phyloP scores from a whole-genome alignment of 2,329 filamentous ascomycete species.

The Beauveria bassiana region DNA sequence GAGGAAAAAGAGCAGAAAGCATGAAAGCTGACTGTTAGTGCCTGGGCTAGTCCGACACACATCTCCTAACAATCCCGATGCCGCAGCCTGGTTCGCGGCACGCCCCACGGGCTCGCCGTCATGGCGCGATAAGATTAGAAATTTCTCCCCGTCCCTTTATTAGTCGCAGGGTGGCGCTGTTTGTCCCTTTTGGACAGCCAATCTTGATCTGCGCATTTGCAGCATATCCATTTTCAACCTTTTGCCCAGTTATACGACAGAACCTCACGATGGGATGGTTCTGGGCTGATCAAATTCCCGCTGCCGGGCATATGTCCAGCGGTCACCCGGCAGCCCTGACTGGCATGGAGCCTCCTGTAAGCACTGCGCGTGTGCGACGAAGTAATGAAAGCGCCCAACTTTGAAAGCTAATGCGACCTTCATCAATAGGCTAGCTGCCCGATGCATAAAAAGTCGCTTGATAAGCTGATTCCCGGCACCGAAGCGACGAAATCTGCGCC shows the following conservation, averaged over 20 bases:
- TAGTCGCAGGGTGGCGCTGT: not conserved
- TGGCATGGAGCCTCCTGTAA: slow-evolving; percentile 27
- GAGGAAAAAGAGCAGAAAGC: not conserved
- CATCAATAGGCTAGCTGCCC: slow-evolving; percentile 42
- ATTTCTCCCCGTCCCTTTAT: slow-evolving; percentile 11
- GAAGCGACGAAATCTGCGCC: slow-evolving; percentile 17
- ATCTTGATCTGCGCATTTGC: slow-evolving; percentile 8
- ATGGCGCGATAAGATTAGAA: slow-evolving; percentile 14
- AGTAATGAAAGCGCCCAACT: not conserved
- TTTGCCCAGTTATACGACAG: not conserved
- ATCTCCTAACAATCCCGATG: not conserved
- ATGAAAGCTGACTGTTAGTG: not conserved
- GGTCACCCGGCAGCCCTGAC: slow-evolving; percentile 24
- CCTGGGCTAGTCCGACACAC: not conserved
- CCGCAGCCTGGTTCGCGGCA: not conserved
- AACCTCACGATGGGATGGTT: slow-evolving; percentile 51
- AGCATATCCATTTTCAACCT: not conserved
- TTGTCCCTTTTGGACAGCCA: slow-evolving; percentile 5
- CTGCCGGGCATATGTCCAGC: slow-evolving; percentile 25
- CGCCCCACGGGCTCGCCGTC: slow-evolving; percentile 8
- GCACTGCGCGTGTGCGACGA: slow-evolving; percentile 4
- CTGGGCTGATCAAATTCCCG: slow-evolving; percentile 45
- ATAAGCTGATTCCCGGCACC: slow-evolving; percentile 33
- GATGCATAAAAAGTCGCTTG: slow-evolving; percentile 48
- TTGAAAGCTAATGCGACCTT: slow-evolving; percentile 15